Evolutionary conservation across 1,139 yeast species (phyloP).

Genomic region (Suhomyces chickasaworum): DNA sequence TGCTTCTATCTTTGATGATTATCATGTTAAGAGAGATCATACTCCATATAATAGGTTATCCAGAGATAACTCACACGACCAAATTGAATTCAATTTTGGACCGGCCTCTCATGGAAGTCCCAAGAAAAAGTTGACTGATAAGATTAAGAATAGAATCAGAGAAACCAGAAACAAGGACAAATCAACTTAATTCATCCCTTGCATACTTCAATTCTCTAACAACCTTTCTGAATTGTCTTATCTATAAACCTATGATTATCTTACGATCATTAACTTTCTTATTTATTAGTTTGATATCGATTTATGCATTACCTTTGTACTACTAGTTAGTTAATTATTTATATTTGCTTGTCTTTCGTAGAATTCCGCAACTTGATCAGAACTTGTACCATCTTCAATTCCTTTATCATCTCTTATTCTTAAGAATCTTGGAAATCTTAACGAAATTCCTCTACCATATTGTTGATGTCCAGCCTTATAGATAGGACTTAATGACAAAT

Average conservation of each 20-base stretch:
- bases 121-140: slow-evolving; percentile 31
- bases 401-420: slow-evolving; percentile 86
- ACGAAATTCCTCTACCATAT: slow-evolving; percentile 84
- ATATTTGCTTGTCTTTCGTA: slow-evolving; percentile 72
- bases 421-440: slow-evolving; percentile 88
- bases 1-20: slow-evolving; percentile 36
- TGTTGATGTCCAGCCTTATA: slow-evolving; percentile 84
- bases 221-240: neutral
- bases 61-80: slow-evolving; percentile 24
- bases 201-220: neutral
- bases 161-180: slow-evolving; percentile 30
- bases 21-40: slow-evolving; percentile 15
- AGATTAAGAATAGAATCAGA: slow-evolving; percentile 39
- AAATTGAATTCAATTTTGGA: slow-evolving; percentile 41
- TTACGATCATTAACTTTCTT: neutral
- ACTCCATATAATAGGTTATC: slow-evolving; percentile 9
- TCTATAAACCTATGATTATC: neutral
- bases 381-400: slow-evolving; percentile 85
- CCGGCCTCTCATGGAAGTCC: slow-evolving; percentile 8
- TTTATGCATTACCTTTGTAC: neutral
- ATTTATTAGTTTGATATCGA: neutral
- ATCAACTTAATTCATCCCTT: neutral
- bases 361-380: slow-evolving; percentile 88
- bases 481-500: slow-evolving; percentile 85
- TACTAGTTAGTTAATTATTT: slow-evolving; percentile 7